Evolutionary conservation across 2,329 filamentous ascomycete species (phyloP).

Genomic region (Teratosphaeria gauchensis): DNA sequence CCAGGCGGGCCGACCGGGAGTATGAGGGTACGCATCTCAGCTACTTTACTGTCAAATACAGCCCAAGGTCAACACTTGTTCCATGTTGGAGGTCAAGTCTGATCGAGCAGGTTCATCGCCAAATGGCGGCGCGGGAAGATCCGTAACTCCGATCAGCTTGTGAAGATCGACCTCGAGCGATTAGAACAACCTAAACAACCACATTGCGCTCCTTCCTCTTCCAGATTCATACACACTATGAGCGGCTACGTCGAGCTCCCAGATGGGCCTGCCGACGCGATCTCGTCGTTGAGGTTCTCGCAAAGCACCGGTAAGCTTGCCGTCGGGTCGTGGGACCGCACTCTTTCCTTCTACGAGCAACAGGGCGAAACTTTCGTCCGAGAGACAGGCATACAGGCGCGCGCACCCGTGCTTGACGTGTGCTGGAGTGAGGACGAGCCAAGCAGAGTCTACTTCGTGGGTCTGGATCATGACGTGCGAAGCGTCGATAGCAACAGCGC

Average conservation of each 20-base stretch:
- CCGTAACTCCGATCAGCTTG: neutral
- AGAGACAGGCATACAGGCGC: constrained; percentile 49
- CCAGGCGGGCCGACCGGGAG: constrained; percentile 66
- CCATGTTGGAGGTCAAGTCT: neutral
- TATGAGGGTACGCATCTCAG: constrained; percentile 16
- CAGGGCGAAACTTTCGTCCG: constrained; percentile 34
- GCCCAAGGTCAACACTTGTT: neutral
- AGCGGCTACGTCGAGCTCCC: constrained; percentile 50
- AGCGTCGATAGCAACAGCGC: constrained; percentile 50
- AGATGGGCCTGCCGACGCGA: constrained; percentile 73
- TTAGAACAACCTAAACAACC: neutral
- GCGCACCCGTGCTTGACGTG: constrained; percentile 71
- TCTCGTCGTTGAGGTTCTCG: constrained; percentile 80
- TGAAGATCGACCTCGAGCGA: neutral
- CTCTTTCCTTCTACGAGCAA: constrained; percentile 67
- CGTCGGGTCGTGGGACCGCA: constrained; percentile 91
- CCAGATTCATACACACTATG: constrained; percentile 1
- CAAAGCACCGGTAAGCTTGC: constrained; percentile 68
- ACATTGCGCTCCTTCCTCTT: neutral
- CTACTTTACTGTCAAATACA: neutral
- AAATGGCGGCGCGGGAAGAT: neutral
- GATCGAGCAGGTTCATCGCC: neutral
- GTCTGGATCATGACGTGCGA: constrained; percentile 75
- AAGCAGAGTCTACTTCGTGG: constrained; percentile 61
- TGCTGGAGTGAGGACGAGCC: constrained; percentile 75